Base-by-base conservation (phyloP, 768 basidiomycete genomes). In the Tylopilus felleus region DNA sequence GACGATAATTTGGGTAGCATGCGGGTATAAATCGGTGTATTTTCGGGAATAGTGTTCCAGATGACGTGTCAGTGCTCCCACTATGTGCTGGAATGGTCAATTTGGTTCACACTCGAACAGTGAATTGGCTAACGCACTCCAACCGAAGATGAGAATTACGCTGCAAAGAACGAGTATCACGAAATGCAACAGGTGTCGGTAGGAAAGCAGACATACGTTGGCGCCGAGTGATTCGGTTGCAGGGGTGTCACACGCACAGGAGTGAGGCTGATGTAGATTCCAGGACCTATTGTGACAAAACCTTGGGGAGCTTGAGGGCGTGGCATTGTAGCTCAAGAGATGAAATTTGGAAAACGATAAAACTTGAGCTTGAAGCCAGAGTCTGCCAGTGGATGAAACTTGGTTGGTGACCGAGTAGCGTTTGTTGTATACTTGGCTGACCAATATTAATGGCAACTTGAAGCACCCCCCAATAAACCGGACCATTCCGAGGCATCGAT, bases 91-190 rank as follows among this genome's bases (percentile, higher is more conserved):
- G 7, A 25, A 33, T 1, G 21, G 22, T 57, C 31, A 47, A 5
- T 54, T 43, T 16, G 31, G 16, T 31, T 29, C 8, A 42, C 3
- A 39, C 8, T 43, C 14, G 9, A 10, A 4, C 3, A 3, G 29
- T 17, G 12, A 16, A 21, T 22, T 7, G 16, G 21, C 17, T 19
- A 19, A 55, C 66, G 27, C 38, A 68, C 67, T 64, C 67, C 68
- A 68, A 25, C 67, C 68, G n/a, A 68, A 68, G 13, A 68, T 59
- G 16, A 68, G 61, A 45, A 68, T 66, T 12, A 70, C 57, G 9
- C 67, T 68, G 41, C 8, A 22, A 19, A 38, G 33, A 44, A 10
- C 0, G 5, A 52, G 3, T 8, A 29, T 66, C 19, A n/a, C 39
- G 4, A 1, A 22, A 13, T 6, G 12, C 19, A 22, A 9, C 12